Evolutionary conservation across 495 filamentous ascomycete genomes (phyloP).

Genomic region (Penicillium alfredii): DNA sequence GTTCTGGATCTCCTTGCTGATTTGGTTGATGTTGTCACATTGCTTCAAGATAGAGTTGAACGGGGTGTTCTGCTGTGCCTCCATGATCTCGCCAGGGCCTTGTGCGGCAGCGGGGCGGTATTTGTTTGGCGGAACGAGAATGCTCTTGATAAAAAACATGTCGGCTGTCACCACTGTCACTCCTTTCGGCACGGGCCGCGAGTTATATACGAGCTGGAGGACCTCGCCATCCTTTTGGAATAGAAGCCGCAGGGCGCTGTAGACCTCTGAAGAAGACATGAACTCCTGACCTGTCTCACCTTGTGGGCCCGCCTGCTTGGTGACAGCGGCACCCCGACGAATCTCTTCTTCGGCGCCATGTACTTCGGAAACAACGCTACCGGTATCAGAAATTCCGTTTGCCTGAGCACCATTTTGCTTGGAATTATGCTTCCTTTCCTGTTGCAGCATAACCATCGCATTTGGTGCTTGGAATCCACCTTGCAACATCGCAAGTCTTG

Average conservation of each 20-base stretch:
- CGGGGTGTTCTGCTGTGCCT: slow-evolving; percentile 76
- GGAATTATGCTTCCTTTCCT: slow-evolving; percentile 29
- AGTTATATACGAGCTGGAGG: slow-evolving; percentile 73
- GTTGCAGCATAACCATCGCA: slow-evolving; percentile 46
- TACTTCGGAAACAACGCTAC: slow-evolving; percentile 25
- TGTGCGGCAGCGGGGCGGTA: slow-evolving; percentile 85
- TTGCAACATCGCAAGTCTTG: slow-evolving; percentile 65
- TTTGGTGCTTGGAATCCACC: slow-evolving; percentile 62
- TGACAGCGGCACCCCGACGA: slow-evolving; percentile 43
- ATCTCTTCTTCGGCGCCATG: slow-evolving; percentile 64
- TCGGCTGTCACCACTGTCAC: slow-evolving; percentile 56
- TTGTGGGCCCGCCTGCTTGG: slow-evolving; percentile 26
- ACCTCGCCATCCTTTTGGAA: slow-evolving; percentile 85
- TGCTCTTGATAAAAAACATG: slow-evolving; percentile 86
- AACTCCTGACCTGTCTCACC: slow-evolving; percentile 52
- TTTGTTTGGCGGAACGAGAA: slow-evolving; percentile 86
- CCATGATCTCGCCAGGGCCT: slow-evolving; percentile 69
- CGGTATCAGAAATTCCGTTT: slow-evolving; percentile 20
- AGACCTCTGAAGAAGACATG: slow-evolving; percentile 68
- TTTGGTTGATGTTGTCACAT: slow-evolving; percentile 64
- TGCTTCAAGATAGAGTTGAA: slow-evolving; percentile 74
- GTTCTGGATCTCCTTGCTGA: slow-evolving; percentile 64
- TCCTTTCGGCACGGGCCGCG: slow-evolving; percentile 49
- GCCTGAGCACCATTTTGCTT: slow-evolving; percentile 28
- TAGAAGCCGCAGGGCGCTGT: slow-evolving; percentile 65